Evolutionary conservation across 352 stramenopile species (phyloP).

Genomic region (Globisporangium alternatum): DNA sequence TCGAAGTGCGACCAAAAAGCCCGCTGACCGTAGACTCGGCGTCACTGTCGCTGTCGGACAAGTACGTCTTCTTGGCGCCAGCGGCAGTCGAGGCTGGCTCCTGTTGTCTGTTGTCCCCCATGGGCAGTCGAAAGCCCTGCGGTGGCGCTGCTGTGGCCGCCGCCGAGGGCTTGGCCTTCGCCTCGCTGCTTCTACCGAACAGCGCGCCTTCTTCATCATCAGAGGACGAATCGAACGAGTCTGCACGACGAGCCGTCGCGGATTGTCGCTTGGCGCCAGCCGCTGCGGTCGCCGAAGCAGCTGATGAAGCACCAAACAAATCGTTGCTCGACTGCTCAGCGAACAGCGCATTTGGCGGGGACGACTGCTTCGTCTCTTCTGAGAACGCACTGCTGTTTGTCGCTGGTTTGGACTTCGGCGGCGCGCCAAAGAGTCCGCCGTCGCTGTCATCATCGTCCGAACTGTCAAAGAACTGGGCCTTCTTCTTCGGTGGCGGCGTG

Average conservation of each 20-base stretch:
- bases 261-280: slow-evolving; percentile 9
- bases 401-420: slow-evolving; percentile 19
- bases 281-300: not conserved
- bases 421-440: slow-evolving; percentile 10
- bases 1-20: slow-evolving; percentile 30
- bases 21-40: slow-evolving; percentile 47
- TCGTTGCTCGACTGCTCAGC: slow-evolving; percentile 35
- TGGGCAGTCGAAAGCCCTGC: slow-evolving; percentile 32
- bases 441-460: slow-evolving; percentile 61
- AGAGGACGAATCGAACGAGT: slow-evolving; percentile 29
- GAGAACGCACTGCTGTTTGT: slow-evolving; percentile 13
- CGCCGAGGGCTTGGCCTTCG: slow-evolving; percentile 8
- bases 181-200: slow-evolving; percentile 19
- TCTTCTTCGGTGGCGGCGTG: slow-evolving; percentile 23
- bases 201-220: slow-evolving; percentile 21
- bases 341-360: slow-evolving; percentile 26
- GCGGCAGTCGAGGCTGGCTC: not conserved
- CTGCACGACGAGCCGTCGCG: not conserved
- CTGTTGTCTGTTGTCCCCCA: slow-evolving; percentile 3
- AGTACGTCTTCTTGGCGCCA: slow-evolving; percentile 21
- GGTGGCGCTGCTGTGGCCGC: slow-evolving; percentile 17
- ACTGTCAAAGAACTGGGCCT: slow-evolving; percentile 52
- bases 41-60: slow-evolving; percentile 46
- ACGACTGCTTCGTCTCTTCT: slow-evolving; percentile 20
- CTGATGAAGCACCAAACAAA: slow-evolving; percentile 23